Conservation (phyloP, 495 filamentous ascomycete genomes). For the Hypomontagnella submonticulosa region DNA sequence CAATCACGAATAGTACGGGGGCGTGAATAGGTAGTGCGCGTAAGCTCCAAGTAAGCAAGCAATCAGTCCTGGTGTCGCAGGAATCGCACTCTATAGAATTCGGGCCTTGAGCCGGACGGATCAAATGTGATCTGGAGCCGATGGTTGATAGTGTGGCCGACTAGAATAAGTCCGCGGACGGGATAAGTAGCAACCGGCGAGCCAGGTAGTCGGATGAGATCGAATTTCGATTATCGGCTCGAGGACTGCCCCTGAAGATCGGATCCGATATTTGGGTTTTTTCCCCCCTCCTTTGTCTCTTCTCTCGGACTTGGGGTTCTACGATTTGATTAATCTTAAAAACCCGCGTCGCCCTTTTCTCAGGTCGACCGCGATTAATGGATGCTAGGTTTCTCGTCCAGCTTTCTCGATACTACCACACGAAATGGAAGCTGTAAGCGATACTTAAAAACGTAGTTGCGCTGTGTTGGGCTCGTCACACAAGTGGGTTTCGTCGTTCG, state of each 20-base stretch:
- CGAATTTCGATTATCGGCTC: slow-evolving; percentile 39
- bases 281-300: slow-evolving; percentile 31
- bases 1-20: slow-evolving; percentile 37
- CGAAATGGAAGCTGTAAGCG: slow-evolving; percentile 20
- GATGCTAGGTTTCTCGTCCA: slow-evolving; percentile 22
- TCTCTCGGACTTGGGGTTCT: slow-evolving; percentile 24
- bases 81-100: slow-evolving; percentile 19
- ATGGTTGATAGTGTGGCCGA: slow-evolving; percentile 24
- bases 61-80: slow-evolving; percentile 13
- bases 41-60: slow-evolving; percentile 42
- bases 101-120: slow-evolving; percentile 39
- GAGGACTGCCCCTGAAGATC: slow-evolving; percentile 35
- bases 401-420: slow-evolving; percentile 30
- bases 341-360: slow-evolving; percentile 12
- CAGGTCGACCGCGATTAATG: slow-evolving; percentile 30
- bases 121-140: slow-evolving; percentile 25
- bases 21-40: slow-evolving; percentile 33
- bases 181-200: slow-evolving; percentile 13
- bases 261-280: slow-evolving; percentile 30
- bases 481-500: slow-evolving; percentile 25
- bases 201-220: slow-evolving; percentile 33
- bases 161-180: slow-evolving; percentile 21
- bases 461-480: slow-evolving; percentile 34
- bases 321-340: slow-evolving; percentile 24
- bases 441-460: slow-evolving; percentile 24